phyloP scores from a whole-genome alignment of 441 rosid genomes.

The Pelargonium citronellum region DNA sequence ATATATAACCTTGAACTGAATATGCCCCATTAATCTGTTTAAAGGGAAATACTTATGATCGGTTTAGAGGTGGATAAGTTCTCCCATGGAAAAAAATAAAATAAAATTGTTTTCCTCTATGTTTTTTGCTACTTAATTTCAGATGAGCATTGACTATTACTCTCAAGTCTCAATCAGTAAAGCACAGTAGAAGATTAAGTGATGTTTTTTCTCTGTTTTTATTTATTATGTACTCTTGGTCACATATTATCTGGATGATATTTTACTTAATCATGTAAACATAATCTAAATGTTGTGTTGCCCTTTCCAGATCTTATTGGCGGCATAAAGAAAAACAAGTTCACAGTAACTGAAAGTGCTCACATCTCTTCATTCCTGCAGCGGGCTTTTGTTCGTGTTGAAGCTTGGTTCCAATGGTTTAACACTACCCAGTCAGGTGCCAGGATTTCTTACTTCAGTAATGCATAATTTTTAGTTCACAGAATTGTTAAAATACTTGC shows the following conservation, averaged over 20 bases:
- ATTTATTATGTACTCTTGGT: background rate
- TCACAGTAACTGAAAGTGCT: slow-evolving; percentile 50
- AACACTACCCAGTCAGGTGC: slow-evolving; percentile 83
- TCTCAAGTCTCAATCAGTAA: background rate
- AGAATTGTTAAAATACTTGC: background rate
- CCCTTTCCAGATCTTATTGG: slow-evolving; percentile 56
- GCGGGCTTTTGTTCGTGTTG: slow-evolving; percentile 78
- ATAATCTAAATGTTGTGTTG: background rate
- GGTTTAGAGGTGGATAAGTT: background rate
- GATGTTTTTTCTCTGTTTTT: background rate
- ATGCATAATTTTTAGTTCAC: too few species aligned
- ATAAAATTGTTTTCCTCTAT: background rate
- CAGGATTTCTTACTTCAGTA: background rate
- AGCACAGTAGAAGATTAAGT: background rate
- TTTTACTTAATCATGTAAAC: background rate
- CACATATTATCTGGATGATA: background rate
- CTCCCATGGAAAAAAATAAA: background rate
- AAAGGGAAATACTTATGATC: background rate
- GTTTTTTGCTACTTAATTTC: background rate
- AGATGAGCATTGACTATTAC: background rate
- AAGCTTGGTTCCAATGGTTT: slow-evolving; percentile 98
- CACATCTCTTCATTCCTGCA: slow-evolving; percentile 69
- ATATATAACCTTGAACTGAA: background rate
- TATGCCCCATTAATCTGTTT: background rate
- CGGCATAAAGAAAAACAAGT: slow-evolving; percentile 58